These are phyloP conservation scores for Mucor piriformis DNA, from an alignment of 371 early-diverging fungal genomes.

Conservation along the genomic window DNA sequence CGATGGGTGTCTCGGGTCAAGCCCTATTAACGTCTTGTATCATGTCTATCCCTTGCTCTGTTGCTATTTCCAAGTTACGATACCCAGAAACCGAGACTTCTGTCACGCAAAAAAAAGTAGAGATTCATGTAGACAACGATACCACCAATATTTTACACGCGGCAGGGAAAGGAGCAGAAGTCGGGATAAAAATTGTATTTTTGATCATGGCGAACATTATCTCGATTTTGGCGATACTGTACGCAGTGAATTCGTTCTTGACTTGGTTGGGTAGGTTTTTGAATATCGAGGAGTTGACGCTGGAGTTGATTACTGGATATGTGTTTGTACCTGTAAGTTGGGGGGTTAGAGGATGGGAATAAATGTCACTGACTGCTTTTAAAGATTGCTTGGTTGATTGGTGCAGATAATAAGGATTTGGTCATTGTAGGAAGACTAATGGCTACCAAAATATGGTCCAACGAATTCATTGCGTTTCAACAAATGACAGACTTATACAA, in stretches of 20 bases:
- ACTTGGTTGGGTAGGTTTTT: slow-evolving; percentile 83
- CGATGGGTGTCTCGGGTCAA: slow-evolving; percentile 63
- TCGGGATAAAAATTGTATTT: slow-evolving; percentile 77
- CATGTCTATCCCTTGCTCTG: slow-evolving; percentile 90
- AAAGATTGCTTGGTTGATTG: slow-evolving; percentile 76
- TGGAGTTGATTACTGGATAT: slow-evolving; percentile 79
- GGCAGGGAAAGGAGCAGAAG: slow-evolving; percentile 83
- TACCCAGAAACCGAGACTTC: slow-evolving; percentile 85
- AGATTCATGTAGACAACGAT: slow-evolving; percentile 35
- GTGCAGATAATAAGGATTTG: slow-evolving; percentile 62
- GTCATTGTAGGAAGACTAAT: slow-evolving; percentile 69
- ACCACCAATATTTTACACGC: slow-evolving; percentile 81
- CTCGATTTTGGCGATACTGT: slow-evolving; percentile 53
- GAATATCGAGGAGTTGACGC: slow-evolving; percentile 61
- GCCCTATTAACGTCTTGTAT: slow-evolving; percentile 78
- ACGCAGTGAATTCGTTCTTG: slow-evolving; percentile 69
- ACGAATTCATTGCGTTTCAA: slow-evolving; percentile 86
- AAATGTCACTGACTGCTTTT: not conserved
- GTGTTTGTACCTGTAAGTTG: slow-evolving; percentile 67
- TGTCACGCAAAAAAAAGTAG: slow-evolving; percentile 66
- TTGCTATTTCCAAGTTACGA: slow-evolving; percentile 82
- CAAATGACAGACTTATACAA: slow-evolving; percentile 34
- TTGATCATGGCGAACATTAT: slow-evolving; percentile 79
- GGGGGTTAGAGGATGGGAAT: slow-evolving; percentile 18
- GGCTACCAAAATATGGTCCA: slow-evolving; percentile 81